phyloP scores from a whole-genome alignment of 2,329 filamentous ascomycete genomes.

The Claviceps paspali region DNA sequence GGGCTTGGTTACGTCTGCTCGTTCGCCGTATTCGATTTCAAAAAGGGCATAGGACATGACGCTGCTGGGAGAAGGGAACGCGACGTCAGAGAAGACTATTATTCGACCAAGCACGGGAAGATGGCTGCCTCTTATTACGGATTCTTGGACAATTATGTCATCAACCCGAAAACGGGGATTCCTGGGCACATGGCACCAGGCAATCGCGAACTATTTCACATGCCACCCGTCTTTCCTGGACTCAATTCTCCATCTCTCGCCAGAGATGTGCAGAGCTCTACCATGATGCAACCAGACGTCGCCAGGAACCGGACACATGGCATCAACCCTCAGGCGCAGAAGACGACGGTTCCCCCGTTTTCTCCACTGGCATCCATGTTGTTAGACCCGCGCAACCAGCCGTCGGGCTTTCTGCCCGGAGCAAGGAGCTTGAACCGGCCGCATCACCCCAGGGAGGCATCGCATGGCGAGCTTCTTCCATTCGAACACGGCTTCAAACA shows the following conservation, averaged over 20 bases:
- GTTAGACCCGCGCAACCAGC: slow-evolving; percentile 63
- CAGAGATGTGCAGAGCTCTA: slow-evolving; percentile 39
- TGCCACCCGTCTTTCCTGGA: slow-evolving; percentile 59
- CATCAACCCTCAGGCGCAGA: neutral
- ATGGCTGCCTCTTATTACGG: slow-evolving; percentile 96
- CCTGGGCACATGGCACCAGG: slow-evolving; percentile 44
- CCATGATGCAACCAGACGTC: slow-evolving; percentile 26
- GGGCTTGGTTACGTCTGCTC: slow-evolving; percentile 93
- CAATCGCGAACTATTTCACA: slow-evolving; percentile 46
- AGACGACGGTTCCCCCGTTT: slow-evolving; percentile 25
- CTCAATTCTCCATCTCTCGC: slow-evolving; percentile 47
- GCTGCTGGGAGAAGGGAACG: slow-evolving; percentile 23
- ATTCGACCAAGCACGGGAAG: slow-evolving; percentile 88
- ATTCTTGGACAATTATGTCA: slow-evolving; percentile 82
- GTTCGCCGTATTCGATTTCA: slow-evolving; percentile 94
- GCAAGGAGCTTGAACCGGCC: slow-evolving; percentile 31
- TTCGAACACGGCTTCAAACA: slow-evolving; percentile 42
- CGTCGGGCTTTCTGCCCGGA: slow-evolving; percentile 31
- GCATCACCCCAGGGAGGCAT: slow-evolving; percentile 28
- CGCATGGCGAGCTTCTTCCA: slow-evolving; percentile 33
- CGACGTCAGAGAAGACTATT: slow-evolving; percentile 84
- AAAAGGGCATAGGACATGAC: slow-evolving; percentile 49
- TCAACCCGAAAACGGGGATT: slow-evolving; percentile 54
- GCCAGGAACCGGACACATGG: slow-evolving; percentile 21
- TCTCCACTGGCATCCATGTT: slow-evolving; percentile 60